Percentiles rank a stretch among this genome's conserved stretches.
phyloP scores from a whole-genome alignment of 1,284 basidiomycete genomes.

The Cryptococcus amylolentus region DNA sequence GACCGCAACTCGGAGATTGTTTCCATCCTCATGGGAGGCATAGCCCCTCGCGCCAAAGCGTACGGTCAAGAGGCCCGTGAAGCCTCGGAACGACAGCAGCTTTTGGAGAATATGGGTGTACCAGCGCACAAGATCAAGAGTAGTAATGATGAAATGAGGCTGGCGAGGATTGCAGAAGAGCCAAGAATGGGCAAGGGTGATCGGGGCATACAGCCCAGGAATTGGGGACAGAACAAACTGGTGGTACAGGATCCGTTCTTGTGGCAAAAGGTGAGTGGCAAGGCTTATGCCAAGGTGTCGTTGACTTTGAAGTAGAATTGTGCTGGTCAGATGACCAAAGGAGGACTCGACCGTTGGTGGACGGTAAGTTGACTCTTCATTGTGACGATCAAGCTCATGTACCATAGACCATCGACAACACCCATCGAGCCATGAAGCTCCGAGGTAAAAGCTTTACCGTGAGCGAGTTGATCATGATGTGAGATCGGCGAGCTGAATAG shows the following conservation, averaged over 20 bases:
- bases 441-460: neutral
- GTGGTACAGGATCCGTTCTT: conserved; percentile 50
- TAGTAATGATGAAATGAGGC: conserved; percentile 9
- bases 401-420: conserved; percentile 10
- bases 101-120: conserved; percentile 1
- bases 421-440: neutral
- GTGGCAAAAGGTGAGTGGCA: conserved; percentile 43
- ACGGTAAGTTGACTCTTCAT: conserved; percentile 4
- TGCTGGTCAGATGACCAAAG: conserved; percentile 11
- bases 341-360: conserved; percentile 14
- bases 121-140: conserved; percentile 1
- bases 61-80: conserved; percentile 10
- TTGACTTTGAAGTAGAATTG: conserved; percentile 7
- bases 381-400: neutral
- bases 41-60: conserved; percentile 12
- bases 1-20: conserved; percentile 24
- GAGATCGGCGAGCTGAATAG: too few species aligned
- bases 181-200: conserved; percentile 30
- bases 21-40: conserved; percentile 38
- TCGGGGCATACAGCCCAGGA: conserved; percentile 30
- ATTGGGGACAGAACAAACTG: conserved; percentile 35
- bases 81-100: conserved; percentile 3
- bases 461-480: neutral
- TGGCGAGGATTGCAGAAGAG: conserved; percentile 13
- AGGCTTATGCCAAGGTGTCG: neutral